Evolutionary conservation across 2,329 filamentous ascomycete species (phyloP).

Genomic region (Blastomyces percursus): DNA sequence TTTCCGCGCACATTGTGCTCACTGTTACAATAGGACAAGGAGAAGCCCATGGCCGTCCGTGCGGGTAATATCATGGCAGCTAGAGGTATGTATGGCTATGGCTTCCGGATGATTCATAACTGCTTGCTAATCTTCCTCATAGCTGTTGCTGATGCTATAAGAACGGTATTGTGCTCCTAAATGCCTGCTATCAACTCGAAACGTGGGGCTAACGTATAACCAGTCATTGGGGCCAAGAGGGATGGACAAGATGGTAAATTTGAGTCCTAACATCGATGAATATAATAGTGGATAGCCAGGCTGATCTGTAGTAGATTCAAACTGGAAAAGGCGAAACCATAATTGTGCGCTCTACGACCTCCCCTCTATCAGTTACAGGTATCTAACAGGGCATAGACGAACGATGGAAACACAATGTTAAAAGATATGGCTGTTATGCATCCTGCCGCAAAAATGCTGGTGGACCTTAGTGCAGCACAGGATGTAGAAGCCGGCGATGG

Average conservation of each 20-base stretch:
- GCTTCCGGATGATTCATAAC: not conserved
- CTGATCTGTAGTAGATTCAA: constrained; percentile 53
- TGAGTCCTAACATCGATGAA: not conserved
- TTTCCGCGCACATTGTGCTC: constrained; percentile 23
- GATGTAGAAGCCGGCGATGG: constrained; percentile 98
- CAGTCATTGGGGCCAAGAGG: constrained; percentile 84
- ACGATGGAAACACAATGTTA: constrained; percentile 98
- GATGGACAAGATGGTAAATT: constrained; percentile 84
- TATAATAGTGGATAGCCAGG: not conserved
- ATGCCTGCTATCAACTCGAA: constrained; percentile 10
- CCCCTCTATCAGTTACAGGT: constrained; percentile 1
- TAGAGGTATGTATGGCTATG: constrained; percentile 52
- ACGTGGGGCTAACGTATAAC: constrained; percentile 31
- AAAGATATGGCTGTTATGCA: constrained; percentile 99
- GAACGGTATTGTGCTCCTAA: constrained; percentile 50
- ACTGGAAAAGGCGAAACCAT: constrained; percentile 93
- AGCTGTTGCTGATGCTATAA: constrained; percentile 96
- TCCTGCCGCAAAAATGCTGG: constrained; percentile 98
- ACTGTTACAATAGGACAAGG: constrained; percentile 56
- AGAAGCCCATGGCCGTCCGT: constrained; percentile 96
- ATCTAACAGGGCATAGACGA: constrained; percentile 48
- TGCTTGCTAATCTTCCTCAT: constrained; percentile 21
- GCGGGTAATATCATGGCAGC: constrained; percentile 95
- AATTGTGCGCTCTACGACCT: constrained; percentile 47
- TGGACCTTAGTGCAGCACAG: constrained; percentile 91